Conservation (phyloP, 2,329 filamentous ascomycete genomes). For the Colletotrichum destructivum region DNA sequence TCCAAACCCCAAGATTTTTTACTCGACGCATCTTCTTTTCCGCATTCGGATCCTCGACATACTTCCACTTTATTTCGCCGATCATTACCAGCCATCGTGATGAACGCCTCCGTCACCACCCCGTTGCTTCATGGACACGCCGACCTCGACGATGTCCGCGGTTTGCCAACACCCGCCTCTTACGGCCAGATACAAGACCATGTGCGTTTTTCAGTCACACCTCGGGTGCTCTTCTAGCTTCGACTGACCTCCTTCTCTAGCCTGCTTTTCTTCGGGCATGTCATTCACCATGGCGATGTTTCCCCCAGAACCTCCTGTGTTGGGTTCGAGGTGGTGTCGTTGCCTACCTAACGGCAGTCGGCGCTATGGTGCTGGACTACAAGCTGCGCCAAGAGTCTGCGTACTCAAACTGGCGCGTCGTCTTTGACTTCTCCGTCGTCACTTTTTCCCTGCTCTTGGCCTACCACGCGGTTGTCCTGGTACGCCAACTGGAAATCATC, state of each 20-base stretch:
- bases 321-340: conserved; percentile 60
- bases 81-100: background rate
- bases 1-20: background rate
- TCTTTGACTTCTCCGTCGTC: conserved; percentile 66
- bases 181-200: conserved; percentile 47
- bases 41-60: background rate
- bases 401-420: conserved; percentile 57
- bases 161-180: conserved; percentile 39
- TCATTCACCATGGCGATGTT: conserved; percentile 65
- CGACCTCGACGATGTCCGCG: conserved; percentile 10
- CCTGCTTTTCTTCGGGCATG: conserved; percentile 66
- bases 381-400: conserved; percentile 59
- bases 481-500: conserved; percentile 50
- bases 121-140: conserved; percentile 42
- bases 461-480: conserved; percentile 64
- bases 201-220: conserved; percentile 45
- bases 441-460: conserved; percentile 59
- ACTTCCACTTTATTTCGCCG: conserved; percentile 24
- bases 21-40: background rate
- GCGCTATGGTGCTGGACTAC: conserved; percentile 60
- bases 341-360: conserved; percentile 59
- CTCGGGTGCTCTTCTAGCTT: background rate
- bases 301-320: conserved; percentile 63
- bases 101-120: conserved; percentile 41
- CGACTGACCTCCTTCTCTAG: conserved; percentile 50